Evolutionary conservation across 2,329 filamentous ascomycete genomes (phyloP).

Genomic region (Bipolaris bicolor): DNA sequence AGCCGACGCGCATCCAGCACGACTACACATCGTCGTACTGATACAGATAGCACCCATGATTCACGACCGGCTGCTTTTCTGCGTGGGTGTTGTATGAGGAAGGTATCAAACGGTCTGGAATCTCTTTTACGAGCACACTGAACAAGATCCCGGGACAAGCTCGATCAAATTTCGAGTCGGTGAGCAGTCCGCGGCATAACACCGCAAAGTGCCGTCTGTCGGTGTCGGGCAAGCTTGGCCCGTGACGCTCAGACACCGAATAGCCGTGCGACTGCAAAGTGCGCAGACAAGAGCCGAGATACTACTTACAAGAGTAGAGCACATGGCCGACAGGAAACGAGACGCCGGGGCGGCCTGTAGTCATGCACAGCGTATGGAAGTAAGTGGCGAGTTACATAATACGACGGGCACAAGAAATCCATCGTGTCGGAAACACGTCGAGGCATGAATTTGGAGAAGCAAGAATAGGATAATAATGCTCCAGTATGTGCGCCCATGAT

Average conservation of each 20-base stretch:
- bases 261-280: conserved; percentile 1
- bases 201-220: conserved; percentile 7
- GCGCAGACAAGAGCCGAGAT: conserved; percentile 5
- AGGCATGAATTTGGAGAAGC: conserved; percentile 7
- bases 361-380: not conserved
- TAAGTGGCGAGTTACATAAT: no score
- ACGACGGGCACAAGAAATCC: not conserved
- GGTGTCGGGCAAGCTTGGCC: not conserved
- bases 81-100: not conserved
- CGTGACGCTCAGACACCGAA: conserved; percentile 8
- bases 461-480: conserved; percentile 1
- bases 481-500: not conserved
- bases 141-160: not conserved
- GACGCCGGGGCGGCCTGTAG: conserved; percentile 1
- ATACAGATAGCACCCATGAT: not conserved
- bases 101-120: not conserved
- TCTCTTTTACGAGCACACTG: not conserved
- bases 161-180: conserved; percentile 12
- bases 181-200: conserved; percentile 1
- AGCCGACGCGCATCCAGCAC: not conserved
- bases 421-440: conserved; percentile 3
- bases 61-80: not conserved
- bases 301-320: no score
- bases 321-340: conserved; percentile 3
- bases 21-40: no score